Percentiles rank a stretch among this genome's conserved stretches.
Conservation (phyloP, 2,329 filamentous ascomycete species). For the Scedosporium minutisporum region DNA sequence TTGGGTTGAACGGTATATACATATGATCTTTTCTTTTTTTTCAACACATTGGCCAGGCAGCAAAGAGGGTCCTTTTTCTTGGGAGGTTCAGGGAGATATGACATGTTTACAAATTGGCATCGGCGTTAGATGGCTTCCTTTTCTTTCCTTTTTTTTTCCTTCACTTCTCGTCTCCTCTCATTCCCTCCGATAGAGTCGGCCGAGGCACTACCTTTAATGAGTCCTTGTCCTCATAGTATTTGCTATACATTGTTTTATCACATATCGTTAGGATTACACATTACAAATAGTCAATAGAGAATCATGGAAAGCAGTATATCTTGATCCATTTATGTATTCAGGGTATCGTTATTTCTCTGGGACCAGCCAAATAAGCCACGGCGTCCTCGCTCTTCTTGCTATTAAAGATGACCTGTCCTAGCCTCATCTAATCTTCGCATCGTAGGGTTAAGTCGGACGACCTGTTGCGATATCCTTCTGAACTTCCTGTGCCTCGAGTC, state of each 20-base stretch:
- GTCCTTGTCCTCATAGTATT: not conserved
- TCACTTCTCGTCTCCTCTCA: not conserved
- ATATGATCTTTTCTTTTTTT: no score
- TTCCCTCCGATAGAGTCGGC: not conserved
- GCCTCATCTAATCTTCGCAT: not conserved
- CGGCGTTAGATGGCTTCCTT: not conserved
- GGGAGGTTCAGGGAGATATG: no score
- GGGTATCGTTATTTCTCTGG: no score
- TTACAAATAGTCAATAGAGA: not conserved
- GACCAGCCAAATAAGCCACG: no score
- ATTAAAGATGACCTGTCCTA: not conserved
- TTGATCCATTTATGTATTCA: not conserved
- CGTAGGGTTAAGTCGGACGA: not conserved
- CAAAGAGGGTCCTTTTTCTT: no score
- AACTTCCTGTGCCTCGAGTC: conserved; percentile 43
- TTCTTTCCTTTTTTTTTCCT: not conserved
- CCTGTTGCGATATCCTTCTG: conserved; percentile 29
- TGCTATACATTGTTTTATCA: not conserved
- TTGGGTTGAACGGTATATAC: no score
- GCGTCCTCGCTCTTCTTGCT: not conserved
- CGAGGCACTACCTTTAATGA: not conserved
- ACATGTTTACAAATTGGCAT: not conserved
- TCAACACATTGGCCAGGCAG: no score
- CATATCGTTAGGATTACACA: not conserved
- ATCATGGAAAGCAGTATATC: not conserved